Evolutionary conservation across 225 moss, liverwort and hornwort genomes (phyloP), one percentile per base, ranked within the genome.

Genomic region (Sphagnum contortum): DNA sequence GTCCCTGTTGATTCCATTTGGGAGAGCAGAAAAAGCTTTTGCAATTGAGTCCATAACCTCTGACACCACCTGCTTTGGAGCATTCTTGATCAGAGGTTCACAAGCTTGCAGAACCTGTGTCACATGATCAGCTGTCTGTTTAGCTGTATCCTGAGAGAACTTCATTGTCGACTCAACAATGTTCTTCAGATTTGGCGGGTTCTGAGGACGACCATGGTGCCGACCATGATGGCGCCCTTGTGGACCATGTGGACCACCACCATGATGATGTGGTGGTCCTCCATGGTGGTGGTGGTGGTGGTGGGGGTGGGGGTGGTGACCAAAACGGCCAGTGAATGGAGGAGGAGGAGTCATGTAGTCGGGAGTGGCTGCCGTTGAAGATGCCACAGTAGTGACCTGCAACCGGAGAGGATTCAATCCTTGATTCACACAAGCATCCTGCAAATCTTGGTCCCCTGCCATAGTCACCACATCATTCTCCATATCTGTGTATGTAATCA

Each of bases 381-480:
- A 29, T 29, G 29, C 29, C 29, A 59, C 8, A 47, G 58, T 50
- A n/a, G 67, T 44, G 44, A 94, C 91, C 47, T 72, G 66, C 66
- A 94, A 69, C 48, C 91, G 89, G 45, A 94, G 83, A 64, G 91
- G 94, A 65, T 91, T 91, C 3, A 94, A 60, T 1, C 68, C 64
- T 67, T 94, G 94, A 12, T 77, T 54, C 46, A 85, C 69, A 44
- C 87, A 77, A 45, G 94, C 94, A 45, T 94, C 94, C 4, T 64
- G 66, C 45, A 94, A 66, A 66, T 94, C 94, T 8, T 77, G 70
- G 67, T 84, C 83, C 56, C 66, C 78, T 0, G 77, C 75, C 89
- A 94, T 87, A 0, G 89, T 89, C n/a, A 94, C 85, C 4, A 85
- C 81, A 71, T 94, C 94, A 44, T 79, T 63, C 11, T 94, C 94